Evolutionary conservation across 73 alveolate species (phyloP).

Genomic region (Paramecium sonneborni): DNA sequence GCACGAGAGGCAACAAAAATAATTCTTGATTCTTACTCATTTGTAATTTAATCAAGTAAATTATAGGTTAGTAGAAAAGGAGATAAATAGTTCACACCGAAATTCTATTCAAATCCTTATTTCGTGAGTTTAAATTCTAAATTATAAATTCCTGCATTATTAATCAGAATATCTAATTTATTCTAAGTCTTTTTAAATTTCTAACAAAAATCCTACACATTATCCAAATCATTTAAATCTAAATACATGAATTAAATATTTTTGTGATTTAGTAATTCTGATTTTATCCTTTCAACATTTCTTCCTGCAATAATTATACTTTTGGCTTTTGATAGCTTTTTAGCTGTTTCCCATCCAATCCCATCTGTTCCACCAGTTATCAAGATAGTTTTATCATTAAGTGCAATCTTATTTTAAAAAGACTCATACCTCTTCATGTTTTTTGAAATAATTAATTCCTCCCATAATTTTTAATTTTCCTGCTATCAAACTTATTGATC

Average conservation of each 20-base stretch:
- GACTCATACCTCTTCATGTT: neutral
- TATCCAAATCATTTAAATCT: conserved; percentile 70
- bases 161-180: conserved; percentile 72
- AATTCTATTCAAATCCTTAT: conserved; percentile 70
- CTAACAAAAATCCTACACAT: conserved; percentile 61
- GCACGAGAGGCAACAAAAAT: conserved; percentile 73
- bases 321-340: conserved; percentile 28
- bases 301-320: conserved; percentile 31
- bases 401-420: neutral
- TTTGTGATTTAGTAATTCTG: neutral
- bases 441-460: neutral
- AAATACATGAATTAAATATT: conserved; percentile 37
- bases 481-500: neutral
- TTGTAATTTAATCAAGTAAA: conserved; percentile 59
- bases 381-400: conserved; percentile 59
- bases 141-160: conserved; percentile 74
- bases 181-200: conserved; percentile 59
- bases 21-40: conserved; percentile 68
- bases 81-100: conserved; percentile 71
- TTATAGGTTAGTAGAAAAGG: conserved; percentile 68
- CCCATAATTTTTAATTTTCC: conserved; percentile 8
- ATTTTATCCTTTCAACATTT: neutral
- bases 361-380: conserved; percentile 75
- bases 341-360: conserved; percentile 49
- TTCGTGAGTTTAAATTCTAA: conserved; percentile 56